These are phyloP conservation scores for Solanum appendiculatum DNA, from an alignment of 257 asterid species.

Conservation along the genomic window DNA sequence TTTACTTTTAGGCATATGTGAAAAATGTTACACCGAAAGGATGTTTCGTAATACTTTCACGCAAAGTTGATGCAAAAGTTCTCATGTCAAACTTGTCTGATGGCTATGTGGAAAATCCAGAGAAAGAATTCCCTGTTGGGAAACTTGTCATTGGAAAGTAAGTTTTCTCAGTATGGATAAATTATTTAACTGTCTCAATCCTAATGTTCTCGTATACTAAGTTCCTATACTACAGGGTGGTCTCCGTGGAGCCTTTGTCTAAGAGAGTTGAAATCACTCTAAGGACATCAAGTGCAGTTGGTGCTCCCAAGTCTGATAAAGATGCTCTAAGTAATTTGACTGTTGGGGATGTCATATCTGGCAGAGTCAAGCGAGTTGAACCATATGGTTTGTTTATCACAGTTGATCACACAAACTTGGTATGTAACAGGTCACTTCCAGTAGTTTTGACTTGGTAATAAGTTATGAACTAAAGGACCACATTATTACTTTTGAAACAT, in stretches of 20 bases:
- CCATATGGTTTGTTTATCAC: conserved; percentile 74
- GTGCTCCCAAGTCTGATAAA: conserved; percentile 29
- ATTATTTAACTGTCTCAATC: neutral
- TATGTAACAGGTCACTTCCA: conserved; percentile 2
- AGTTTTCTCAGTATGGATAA: conserved; percentile 11
- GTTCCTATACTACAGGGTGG: conserved; percentile 48
- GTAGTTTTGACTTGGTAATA: neutral
- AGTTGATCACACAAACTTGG: conserved; percentile 66
- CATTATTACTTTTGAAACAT: neutral
- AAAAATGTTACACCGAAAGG: conserved; percentile 72
- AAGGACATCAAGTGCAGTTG: conserved; percentile 42
- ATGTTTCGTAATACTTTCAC: conserved; percentile 76
- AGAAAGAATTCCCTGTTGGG: conserved; percentile 69
- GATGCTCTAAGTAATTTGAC: conserved; percentile 32
- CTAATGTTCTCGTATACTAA: conserved; percentile 18
- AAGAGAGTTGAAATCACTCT: conserved; percentile 87
- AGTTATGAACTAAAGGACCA: neutral
- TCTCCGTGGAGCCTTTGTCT: conserved; percentile 74
- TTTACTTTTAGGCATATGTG: conserved; percentile 60
- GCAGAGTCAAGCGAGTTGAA: conserved; percentile 77
- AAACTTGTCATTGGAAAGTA: conserved; percentile 79
- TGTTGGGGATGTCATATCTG: conserved; percentile 65
- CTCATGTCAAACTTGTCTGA: conserved; percentile 82
- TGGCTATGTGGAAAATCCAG: conserved; percentile 56
- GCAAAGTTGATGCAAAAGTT: conserved; percentile 78